Evolutionary conservation across 768 basidiomycete species (phyloP).

Genomic region (Suillus sp.): DNA sequence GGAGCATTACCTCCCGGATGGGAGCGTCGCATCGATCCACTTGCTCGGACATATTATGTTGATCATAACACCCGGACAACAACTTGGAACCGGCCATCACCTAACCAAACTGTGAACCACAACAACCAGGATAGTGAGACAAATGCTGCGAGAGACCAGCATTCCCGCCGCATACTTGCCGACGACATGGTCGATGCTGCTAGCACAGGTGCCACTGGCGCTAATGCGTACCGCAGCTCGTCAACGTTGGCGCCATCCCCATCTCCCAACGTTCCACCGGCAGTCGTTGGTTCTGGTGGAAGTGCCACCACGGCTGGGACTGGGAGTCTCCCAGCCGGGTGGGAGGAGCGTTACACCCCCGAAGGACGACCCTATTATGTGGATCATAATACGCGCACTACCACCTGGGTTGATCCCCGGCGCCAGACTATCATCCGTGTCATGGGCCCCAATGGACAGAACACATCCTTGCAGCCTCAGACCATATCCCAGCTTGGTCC

Average conservation of each 20-base stretch:
- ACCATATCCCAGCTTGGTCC: slow-evolving; percentile 97
- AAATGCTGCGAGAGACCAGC: slow-evolving; percentile 84
- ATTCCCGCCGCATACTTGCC: slow-evolving; percentile 78
- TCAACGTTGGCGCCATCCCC: slow-evolving; percentile 34
- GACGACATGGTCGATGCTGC: slow-evolving; percentile 84
- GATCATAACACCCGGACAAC: slow-evolving; percentile 98
- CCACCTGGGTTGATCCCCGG: slow-evolving; percentile 99
- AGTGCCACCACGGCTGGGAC: slow-evolving; percentile 69
- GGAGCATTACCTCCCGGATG: slow-evolving; percentile 90
- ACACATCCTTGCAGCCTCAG: slow-evolving; percentile 86
- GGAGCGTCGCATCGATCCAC: slow-evolving; percentile 96
- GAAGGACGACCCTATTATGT: slow-evolving; percentile 99
- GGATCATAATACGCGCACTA: slow-evolving; percentile 98
- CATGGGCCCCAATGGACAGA: slow-evolving; percentile 92
- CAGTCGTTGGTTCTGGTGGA: slow-evolving; percentile 53
- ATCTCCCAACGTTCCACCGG: slow-evolving; percentile 37
- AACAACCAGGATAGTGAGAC: slow-evolving; percentile 75
- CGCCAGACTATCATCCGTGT: slow-evolving; percentile 96
- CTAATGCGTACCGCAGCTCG: slow-evolving; percentile 44
- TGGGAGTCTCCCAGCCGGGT: slow-evolving; percentile 91
- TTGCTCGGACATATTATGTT: slow-evolving; percentile 96
- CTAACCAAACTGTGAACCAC: slow-evolving; percentile 72
- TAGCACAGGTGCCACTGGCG: slow-evolving; percentile 43
- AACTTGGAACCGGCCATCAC: slow-evolving; percentile 93
- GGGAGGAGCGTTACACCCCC: slow-evolving; percentile 98